Conservation (phyloP, 2,329 filamentous ascomycete genomes). For the Fusarium sp. region DNA sequence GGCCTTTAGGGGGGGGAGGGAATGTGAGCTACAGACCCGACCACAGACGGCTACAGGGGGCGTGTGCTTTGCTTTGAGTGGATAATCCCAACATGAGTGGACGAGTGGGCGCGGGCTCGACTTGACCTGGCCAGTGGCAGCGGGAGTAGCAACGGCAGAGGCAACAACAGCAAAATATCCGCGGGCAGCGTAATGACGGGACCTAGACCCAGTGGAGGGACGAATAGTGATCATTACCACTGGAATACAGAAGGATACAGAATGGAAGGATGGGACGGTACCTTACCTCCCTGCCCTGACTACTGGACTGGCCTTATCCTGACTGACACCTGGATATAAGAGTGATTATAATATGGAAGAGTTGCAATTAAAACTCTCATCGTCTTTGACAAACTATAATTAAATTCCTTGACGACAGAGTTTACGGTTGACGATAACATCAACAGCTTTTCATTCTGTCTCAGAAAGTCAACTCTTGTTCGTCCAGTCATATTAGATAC, state of each 20-base stretch:
- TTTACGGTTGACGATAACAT: not conserved
- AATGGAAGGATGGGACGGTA: not conserved
- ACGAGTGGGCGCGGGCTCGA: conserved; percentile 32
- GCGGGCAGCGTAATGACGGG: conserved; percentile 8
- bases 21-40: conserved; percentile 46
- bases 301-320: not conserved
- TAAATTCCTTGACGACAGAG: not conserved
- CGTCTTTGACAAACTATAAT: not conserved
- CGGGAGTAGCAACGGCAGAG: conserved; percentile 5
- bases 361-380: not conserved
- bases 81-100: conserved; percentile 24
- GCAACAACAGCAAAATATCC: conserved; percentile 8
- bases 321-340: not conserved
- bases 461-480: conserved; percentile 3
- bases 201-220: no score
- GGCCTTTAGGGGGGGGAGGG: conserved; percentile 41
- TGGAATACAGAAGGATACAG: not conserved
- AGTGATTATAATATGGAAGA: not conserved
- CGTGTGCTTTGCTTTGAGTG: conserved; percentile 40
- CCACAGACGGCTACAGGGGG: conserved; percentile 33
- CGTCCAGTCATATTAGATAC: conserved; percentile 6
- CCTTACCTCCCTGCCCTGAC: not conserved
- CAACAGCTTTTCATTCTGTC: not conserved
- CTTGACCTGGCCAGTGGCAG: conserved; percentile 31
- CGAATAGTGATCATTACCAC: not conserved